phyloP scores from a whole-genome alignment of 352 stramenopile genomes.

The Phytophthora boehmeriae region DNA sequence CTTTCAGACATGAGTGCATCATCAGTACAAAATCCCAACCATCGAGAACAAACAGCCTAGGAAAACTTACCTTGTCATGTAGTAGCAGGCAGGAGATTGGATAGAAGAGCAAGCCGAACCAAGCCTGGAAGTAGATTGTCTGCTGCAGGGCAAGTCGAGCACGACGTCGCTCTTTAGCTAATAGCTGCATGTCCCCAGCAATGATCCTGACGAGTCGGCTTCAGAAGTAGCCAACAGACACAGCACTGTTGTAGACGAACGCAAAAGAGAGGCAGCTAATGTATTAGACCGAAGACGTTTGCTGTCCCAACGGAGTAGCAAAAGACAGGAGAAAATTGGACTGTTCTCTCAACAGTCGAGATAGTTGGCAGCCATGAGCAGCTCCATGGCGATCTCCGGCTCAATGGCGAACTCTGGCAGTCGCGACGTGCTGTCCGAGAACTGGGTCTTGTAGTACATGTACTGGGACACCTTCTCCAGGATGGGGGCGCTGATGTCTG shows the following conservation, averaged over 20 bases:
- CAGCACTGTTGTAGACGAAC: conserved; percentile 2
- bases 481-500: conserved; percentile 95
- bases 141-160: conserved; percentile 61
- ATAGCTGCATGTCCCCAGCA: conserved; percentile 9
- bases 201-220: conserved; percentile 13
- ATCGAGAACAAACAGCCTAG: neutral
- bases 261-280: conserved; percentile 18
- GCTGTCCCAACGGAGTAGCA: neutral
- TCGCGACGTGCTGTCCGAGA: conserved; percentile 92
- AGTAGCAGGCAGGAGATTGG: conserved; percentile 64
- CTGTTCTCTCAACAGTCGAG: conserved; percentile 74
- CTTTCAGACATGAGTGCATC: conserved; percentile 24
- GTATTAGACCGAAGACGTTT: conserved; percentile 27
- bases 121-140: conserved; percentile 59
- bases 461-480: conserved; percentile 98
- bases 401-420: conserved; percentile 99
- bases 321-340: too few species aligned
- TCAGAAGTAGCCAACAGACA: conserved; percentile 19
- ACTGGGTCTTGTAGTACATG: conserved; percentile 98
- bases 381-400: conserved; percentile 96
- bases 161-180: conserved; percentile 43
- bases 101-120: conserved; percentile 65
- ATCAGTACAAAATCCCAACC: neutral
- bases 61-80: conserved; percentile 54
- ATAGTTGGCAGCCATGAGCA: conserved; percentile 98